Base-by-base conservation (phyloP, 164 flowering plant genomes). In the Akebia trifoliata region DNA sequence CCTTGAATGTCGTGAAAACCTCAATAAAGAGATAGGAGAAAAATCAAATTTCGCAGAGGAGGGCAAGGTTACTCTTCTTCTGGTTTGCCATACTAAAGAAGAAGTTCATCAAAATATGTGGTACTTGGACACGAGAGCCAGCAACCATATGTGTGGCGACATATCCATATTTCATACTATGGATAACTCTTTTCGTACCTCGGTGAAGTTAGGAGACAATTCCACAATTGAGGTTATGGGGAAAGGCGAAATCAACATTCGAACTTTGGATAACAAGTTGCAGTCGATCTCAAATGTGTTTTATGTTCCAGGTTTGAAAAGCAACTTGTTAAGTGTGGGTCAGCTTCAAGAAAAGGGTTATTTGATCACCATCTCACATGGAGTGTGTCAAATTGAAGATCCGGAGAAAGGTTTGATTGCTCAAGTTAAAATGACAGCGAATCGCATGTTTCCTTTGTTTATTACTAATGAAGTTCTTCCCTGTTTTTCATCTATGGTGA, bases 371-470 rank as follows among this genome's bases (percentile, higher is more conserved):
- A 60, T 54, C 30, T 4, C 60, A 21, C 30, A 46, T 4, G 60
- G 65, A 15, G 46, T 18, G 9, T 6, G 46, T 1, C 24, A 43
- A 43, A 18, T 43, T 1, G 20, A 43, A 43, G 46, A 67, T 50
- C 24, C 43, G n/a, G 4, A 17, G 31, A 45, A 36, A 8, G 55
- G 49, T 4, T 11, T 47, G 8, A 54, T 59, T 31, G n/a, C n/a
- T n/a, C n/a, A n/a, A n/a, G n/a, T n/a, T n/a, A n/a, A n/a, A n/a
- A n/a, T n/a, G n/a, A n/a, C 51, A n/a, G 7, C 39, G 7, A 66
- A 60, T 56, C 42, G 56, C 4, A 29, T 66, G 70, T 66, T 66
- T 49, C 50, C 38, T 42, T 45, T 65, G n/a, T 22, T 39, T 2
- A 14, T 44, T 20, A 17, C 36, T 2, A 48, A 34, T 40, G 18